Conservation (phyloP, 768 basidiomycete genomes). For the Lentinula edodes region DNA sequence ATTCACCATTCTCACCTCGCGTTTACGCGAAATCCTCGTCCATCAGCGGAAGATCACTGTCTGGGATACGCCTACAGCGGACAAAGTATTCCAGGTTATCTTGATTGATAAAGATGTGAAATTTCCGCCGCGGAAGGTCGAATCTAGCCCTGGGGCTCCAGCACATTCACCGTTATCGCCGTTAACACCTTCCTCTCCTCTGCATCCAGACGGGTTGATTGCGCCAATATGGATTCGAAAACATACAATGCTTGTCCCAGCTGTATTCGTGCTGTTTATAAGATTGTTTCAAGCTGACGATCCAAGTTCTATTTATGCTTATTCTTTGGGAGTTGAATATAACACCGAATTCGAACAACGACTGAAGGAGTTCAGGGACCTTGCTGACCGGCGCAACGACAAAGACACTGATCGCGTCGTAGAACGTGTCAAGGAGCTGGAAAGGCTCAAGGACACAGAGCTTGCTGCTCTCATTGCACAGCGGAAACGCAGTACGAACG, state of each 20-base stretch:
- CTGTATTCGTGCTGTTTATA: constrained; percentile 89
- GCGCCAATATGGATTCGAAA: constrained; percentile 98
- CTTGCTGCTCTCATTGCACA: constrained; percentile 75
- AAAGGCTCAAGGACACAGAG: constrained; percentile 66
- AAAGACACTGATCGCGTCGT: constrained; percentile 51
- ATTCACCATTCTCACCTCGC: constrained; percentile 51
- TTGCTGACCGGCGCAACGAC: not conserved
- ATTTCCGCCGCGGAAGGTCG: constrained; percentile 79
- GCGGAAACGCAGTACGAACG: constrained; percentile 73
- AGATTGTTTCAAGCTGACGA: constrained; percentile 68
- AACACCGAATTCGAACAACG: not conserved
- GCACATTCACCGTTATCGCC: constrained; percentile 91
- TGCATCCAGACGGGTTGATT: constrained; percentile 92
- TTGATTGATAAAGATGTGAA: constrained; percentile 80
- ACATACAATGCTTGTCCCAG: constrained; percentile 86
- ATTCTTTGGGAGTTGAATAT: not conserved
- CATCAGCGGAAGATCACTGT: constrained; percentile 58
- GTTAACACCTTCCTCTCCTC: constrained; percentile 78
- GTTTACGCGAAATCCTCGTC: constrained; percentile 67
- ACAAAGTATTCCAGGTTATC: constrained; percentile 75
- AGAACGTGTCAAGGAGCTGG: constrained; percentile 56
- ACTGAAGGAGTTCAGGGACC: not conserved
- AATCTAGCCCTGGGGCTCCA: no score
- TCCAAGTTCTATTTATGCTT: constrained; percentile 24
- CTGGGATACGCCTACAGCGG: constrained; percentile 52